Base-by-base conservation (phyloP, 768 basidiomycete genomes). In the Termitomyces sp. region DNA sequence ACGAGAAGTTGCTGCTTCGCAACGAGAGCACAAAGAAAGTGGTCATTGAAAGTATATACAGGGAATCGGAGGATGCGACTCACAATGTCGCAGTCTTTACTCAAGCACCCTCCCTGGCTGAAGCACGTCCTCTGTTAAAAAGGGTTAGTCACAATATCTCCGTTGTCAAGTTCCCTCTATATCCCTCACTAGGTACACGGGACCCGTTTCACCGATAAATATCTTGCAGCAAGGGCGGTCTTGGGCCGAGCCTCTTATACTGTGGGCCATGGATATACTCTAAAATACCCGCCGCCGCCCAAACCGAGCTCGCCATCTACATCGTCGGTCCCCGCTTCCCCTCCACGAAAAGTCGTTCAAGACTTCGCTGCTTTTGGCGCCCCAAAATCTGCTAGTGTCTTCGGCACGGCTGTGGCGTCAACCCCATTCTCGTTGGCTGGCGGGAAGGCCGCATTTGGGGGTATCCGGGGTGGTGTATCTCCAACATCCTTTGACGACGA, bases 11-110 rank as follows among this genome's bases (percentile, higher is more conserved):
- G 6, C 73, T 95, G 13, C 78, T 98, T 53, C 82, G 96, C 58
- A 97, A 97, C 65, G 96, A 98, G 72, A 95, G 88, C 75, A 98
- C 96, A 57, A 98, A 97, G 78, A 93, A 95, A 72, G 88, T 98
- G 51, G 88, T 94, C 58, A 90, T 98, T 62, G 95, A 97, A 70
- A 95, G 92, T 62, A 98, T 98, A 67, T 98, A 98, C 75, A 90
- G 88, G 66, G 93, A 95, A 8, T 89, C 90, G 1, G 86, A 88
- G 27, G 93, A 96, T 70, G 88, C 93, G 11, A 80, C 81, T 63
- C 93, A 97, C 73, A 98, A 98, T 70, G 93, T 98, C 11, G 75
- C 83, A 24, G 86, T 93, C 4, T 98, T 95, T 78, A 86, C 81
- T 68, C 81, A 86, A 58, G 86, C 94, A 1, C 74, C 83, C 3